These are phyloP conservation scores for Asterella californica DNA, from an alignment of 225 moss, liverwort and hornwort species.

Conservation along the genomic window DNA sequence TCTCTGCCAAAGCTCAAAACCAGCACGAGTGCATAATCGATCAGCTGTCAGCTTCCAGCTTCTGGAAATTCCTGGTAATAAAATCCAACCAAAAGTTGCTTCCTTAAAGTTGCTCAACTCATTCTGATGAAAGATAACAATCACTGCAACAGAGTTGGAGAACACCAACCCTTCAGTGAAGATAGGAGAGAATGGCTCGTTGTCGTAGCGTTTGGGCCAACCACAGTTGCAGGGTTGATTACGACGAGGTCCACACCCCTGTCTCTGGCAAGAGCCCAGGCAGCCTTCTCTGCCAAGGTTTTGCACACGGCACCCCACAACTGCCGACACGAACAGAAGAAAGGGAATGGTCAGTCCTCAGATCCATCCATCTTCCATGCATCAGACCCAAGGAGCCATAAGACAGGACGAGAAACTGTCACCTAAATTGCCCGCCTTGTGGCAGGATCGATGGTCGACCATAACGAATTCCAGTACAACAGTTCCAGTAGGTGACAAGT, in stretches of 20 bases:
- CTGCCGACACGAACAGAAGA: slow-evolving; percentile 33
- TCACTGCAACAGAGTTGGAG: not conserved
- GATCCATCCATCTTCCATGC: not conserved
- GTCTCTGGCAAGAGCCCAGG: slow-evolving; percentile 84
- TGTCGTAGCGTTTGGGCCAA: slow-evolving; percentile 33
- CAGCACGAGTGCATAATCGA: slow-evolving; percentile 27
- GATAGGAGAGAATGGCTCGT: slow-evolving; percentile 55
- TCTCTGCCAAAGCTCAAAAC: slow-evolving; percentile 34
- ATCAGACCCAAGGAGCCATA: not conserved
- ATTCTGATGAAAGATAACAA: not conserved
- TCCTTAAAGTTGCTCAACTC: not conserved
- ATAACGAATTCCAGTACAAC: too few species aligned
- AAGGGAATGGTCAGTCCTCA: not conserved
- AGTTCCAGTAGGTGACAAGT: too few species aligned
- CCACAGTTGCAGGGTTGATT: slow-evolving; percentile 79
- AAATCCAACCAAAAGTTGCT: not conserved
- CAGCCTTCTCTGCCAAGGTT: slow-evolving; percentile 77
- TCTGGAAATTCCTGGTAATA: not conserved
- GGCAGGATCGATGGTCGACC: too few species aligned
- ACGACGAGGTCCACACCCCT: slow-evolving; percentile 85
- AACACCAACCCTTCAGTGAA: slow-evolving; percentile 33
- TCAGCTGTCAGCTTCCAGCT: not conserved
- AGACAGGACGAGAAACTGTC: too few species aligned
- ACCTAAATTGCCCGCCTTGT: too few species aligned
- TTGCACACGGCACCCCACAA: slow-evolving; percentile 87